Evolutionary conservation across 306 rosid species (phyloP).

Genomic region (Lathyrus oleraceus): DNA sequence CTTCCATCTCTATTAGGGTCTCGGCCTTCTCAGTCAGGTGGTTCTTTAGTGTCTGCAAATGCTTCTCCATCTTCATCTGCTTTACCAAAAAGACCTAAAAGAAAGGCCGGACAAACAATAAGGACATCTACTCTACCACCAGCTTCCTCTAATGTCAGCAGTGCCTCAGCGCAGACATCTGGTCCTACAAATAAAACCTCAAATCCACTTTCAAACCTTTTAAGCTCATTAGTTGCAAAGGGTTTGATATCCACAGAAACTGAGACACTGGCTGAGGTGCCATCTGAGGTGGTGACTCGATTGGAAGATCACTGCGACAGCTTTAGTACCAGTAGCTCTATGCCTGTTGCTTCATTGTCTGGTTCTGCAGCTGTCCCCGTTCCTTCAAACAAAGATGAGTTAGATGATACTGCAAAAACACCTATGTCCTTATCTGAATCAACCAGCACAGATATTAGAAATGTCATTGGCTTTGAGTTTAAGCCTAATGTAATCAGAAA

Average conservation of each 20-base stretch:
- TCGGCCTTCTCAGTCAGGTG: constrained; percentile 42
- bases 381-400: constrained; percentile 44
- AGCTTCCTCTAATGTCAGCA: constrained; percentile 47
- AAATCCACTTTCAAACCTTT: constrained; percentile 72
- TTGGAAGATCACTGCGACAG: neutral
- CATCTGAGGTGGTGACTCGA: constrained; percentile 31
- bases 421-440: constrained; percentile 41
- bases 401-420: constrained; percentile 39
- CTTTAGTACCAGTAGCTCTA: constrained; percentile 40
- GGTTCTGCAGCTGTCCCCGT: constrained; percentile 42
- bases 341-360: constrained; percentile 50
- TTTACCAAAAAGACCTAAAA: constrained; percentile 34
- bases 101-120: constrained; percentile 51
- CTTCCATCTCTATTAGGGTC: constrained; percentile 47
- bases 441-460: constrained; percentile 45
- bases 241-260: constrained; percentile 79
- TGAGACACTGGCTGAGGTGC: constrained; percentile 39
- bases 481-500: constrained; percentile 67
- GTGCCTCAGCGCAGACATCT: constrained; percentile 49
- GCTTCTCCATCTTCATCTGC: constrained; percentile 48
- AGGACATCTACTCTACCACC: constrained; percentile 39
- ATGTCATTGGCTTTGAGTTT: constrained; percentile 69
- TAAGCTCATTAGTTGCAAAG: constrained; percentile 85
- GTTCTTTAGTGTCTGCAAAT: constrained; percentile 42
- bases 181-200: constrained; percentile 40